Base-by-base conservation (phyloP, 441 rosid species). In the Erodium trifolium region DNA sequence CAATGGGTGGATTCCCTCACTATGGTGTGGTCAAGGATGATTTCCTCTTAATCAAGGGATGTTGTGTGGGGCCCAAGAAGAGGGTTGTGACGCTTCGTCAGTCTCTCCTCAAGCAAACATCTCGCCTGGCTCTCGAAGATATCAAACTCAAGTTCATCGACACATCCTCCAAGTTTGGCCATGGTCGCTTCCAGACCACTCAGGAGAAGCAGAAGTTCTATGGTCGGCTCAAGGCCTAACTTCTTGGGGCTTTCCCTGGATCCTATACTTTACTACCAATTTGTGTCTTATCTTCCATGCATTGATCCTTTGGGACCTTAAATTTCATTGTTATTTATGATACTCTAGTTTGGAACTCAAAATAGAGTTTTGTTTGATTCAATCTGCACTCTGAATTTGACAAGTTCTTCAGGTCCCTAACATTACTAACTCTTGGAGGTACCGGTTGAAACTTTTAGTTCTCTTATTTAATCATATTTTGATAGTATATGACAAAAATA, bases 1-100 rank as follows among this genome's bases (percentile, higher is more conserved):
- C 87, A 1, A 75, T 84, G 72, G 91, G 88, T 53, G 87, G 91
- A 69, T 86, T 86, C 72, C 85, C 88, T 3, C 88, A 84, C 14
- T 86, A 86, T 12, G 88, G 91, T 47, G 77, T 82, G n/a, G 86
- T 84, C 17, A 84, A 83, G 34, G 85, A 80, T 29, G 91, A 86
- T 47, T 86, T 77, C 72, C 47, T 83, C 75, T 5, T 86, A 87
- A 83, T 86, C 57, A 83, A 84, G 74, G 88, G 91, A 5, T 67
- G 86, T 69, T 80, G 86, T 18, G 87, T 83, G 1, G 91, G 88
- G 2, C 85, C 85, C 0, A 86, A 82, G 83, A 86, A 86, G 78
- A 84, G 91, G 27, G 88, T 86, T 31, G 86, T 86, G 73, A 84
- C 88, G 8, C 71, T 83, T 70, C 79, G 91, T 77, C 88, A 80